Evolutionary conservation across 2,329 filamentous ascomycete species (phyloP), one percentile per base, ranked within the genome.

Genomic region (Zymoseptoria brevis): DNA sequence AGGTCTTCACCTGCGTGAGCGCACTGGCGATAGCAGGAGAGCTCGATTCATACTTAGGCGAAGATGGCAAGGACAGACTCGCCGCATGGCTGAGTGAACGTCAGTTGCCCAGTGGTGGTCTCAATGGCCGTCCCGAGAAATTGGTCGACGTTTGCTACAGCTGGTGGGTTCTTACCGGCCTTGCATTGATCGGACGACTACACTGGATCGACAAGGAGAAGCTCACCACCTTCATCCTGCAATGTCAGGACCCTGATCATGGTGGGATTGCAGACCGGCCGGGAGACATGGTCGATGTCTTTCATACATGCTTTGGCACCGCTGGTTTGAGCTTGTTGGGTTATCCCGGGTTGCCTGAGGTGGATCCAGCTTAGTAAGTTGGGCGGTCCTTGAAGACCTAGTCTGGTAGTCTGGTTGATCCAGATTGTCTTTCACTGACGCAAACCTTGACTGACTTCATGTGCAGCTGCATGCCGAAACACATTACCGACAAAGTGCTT

Each of bases 121-220:
- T 99, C 55, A 99, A 99, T 72, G 94, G 94, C 2, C 83, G 94
- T 54, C 94, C 94, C 0, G 94, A 97, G 76, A 99, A 99, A 79
- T 78, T 89, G 63, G 93, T 96, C 72, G 94, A 99, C 73, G 93
- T 96, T 13, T 99, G 94, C 77, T 99, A 99, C 76, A 96, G 90
- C 73, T 99, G 94, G 94, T 99, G 94, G 94, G 94, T 97, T 51
- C 78, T 93, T 70, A 93, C 89, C 71, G 96, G 92, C 72, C 77
- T 99, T 66, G 87, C 88, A 52, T 96, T 97, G 81, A 89, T 99
- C 66, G 86, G 83, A 57, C 86, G 87, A 57, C 81, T 91, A 56
- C 89, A 96, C 73, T 99, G 94, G 94, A 95, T 99, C 71, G 90
- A 99, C 76, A 83, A 86, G 54, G 80, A 86, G 59, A 89, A 89